Conservation (phyloP, 805 yeast species). For the Metschnikowia koreensis region DNA sequence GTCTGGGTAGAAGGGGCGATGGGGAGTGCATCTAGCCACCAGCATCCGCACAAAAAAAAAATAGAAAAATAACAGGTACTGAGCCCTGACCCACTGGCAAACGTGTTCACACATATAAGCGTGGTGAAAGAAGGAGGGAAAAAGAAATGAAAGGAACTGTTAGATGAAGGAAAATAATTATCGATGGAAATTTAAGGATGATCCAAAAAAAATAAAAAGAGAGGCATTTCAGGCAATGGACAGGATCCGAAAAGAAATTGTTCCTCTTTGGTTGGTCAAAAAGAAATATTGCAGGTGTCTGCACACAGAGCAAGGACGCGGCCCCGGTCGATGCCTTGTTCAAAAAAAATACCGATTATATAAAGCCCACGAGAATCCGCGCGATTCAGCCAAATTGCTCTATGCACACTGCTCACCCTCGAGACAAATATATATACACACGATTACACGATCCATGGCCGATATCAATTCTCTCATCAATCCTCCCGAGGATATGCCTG, state of each 20-base stretch:
- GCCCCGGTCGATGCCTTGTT: constrained; percentile 6
- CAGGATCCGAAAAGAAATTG: too few relatives aligned
- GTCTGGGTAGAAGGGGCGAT: background rate
- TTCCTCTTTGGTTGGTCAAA: too few relatives aligned
- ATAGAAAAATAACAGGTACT: background rate
- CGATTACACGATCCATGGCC: constrained; percentile 17
- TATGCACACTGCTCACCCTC: constrained; percentile 16
- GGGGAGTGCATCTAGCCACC: background rate
- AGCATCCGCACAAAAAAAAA: background rate
- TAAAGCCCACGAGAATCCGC: constrained; percentile 15
- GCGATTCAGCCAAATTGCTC: constrained; percentile 6
- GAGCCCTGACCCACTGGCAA: background rate
- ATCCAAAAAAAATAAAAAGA: too few relatives aligned
- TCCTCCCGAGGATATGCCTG: constrained; percentile 23
- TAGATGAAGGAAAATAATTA: too few relatives aligned
- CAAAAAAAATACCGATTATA: constrained; percentile 12
- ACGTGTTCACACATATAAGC: background rate
- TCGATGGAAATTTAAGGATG: too few relatives aligned
- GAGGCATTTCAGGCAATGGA: too few relatives aligned
- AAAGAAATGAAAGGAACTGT: background rate
- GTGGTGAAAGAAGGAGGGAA: too few relatives aligned
- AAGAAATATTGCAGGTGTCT: background rate
- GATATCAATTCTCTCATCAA: constrained; percentile 28
- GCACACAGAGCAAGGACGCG: constrained; percentile 4
- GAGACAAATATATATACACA: background rate